These are phyloP conservation scores for Aspergillus sp. DNA, from an alignment of 2,329 filamentous ascomycete species.

Conservation along the genomic window DNA sequence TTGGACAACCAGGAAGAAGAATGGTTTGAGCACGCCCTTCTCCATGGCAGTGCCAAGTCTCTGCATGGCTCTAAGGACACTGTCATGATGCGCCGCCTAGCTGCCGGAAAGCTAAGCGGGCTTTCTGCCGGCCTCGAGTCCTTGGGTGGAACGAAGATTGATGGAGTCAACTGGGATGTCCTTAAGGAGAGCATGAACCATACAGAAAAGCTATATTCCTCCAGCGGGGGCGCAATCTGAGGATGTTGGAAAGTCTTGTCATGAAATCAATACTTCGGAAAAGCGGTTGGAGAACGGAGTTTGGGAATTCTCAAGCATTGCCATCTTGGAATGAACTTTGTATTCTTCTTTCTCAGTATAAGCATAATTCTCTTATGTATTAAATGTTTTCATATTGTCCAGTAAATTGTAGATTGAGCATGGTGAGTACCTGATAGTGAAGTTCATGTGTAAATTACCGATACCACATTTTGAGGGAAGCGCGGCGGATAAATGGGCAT, in stretches of 20 bases:
- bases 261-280: slow-evolving; percentile 10
- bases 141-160: slow-evolving; percentile 44
- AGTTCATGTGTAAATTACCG: too few relatives aligned
- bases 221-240: background rate
- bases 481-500: too few relatives aligned
- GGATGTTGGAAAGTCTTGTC: slow-evolving; percentile 2
- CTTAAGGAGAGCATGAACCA: slow-evolving; percentile 36
- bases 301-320: slow-evolving; percentile 11
- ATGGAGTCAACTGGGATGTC: slow-evolving; percentile 53
- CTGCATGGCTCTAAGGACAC: slow-evolving; percentile 68
- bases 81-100: slow-evolving; percentile 69
- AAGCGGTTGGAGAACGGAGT: slow-evolving; percentile 18
- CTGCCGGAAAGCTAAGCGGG: slow-evolving; percentile 54
- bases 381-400: too few relatives aligned
- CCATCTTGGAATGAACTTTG: background rate
- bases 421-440: too few relatives aligned
- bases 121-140: slow-evolving; percentile 33
- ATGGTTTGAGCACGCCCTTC: slow-evolving; percentile 71
- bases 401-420: background rate
- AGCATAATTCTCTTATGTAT: too few relatives aligned
- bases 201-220: slow-evolving; percentile 17
- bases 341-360: too few relatives aligned
- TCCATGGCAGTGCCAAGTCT: slow-evolving; percentile 61
- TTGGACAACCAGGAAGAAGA: slow-evolving; percentile 67
- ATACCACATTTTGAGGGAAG: too few relatives aligned